phyloP scores from a whole-genome alignment of 495 filamentous ascomycete genomes.

The Rhypophila decipiens region DNA sequence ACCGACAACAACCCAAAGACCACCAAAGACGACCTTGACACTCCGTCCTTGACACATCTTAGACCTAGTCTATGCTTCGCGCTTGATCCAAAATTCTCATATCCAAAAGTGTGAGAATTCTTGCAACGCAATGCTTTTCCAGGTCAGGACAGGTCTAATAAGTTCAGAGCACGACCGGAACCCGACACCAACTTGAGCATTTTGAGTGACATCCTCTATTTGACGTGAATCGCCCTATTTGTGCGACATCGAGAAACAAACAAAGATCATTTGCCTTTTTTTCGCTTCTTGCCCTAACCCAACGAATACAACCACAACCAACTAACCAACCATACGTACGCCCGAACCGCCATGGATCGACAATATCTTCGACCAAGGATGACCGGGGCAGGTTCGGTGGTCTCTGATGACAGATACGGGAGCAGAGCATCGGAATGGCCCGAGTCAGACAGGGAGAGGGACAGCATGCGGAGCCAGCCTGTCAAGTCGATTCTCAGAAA shows the following conservation, averaged over 20 bases:
- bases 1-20: no score
- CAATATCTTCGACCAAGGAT: conserved; percentile 22
- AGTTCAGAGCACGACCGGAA: conserved; percentile 16
- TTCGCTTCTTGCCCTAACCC: neutral
- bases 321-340: neutral
- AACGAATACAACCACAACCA: neutral
- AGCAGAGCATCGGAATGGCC: conserved; percentile 16
- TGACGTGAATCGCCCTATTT: neutral
- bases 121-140: conserved; percentile 17
- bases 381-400: conserved; percentile 9
- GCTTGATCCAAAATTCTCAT: conserved; percentile 18
- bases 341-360: conserved; percentile 16
- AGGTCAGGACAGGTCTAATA: conserved; percentile 11
- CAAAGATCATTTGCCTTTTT: neutral
- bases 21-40: no score
- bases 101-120: conserved; percentile 16
- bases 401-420: conserved; percentile 13
- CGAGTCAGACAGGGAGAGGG: conserved; percentile 12
- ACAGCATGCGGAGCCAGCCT: conserved; percentile 7
- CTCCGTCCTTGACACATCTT: no score
- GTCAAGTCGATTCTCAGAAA: conserved; percentile 22
- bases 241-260: neutral
- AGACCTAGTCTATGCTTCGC: conserved; percentile 2
- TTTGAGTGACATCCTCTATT: neutral
- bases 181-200: conserved; percentile 4